These are phyloP conservation scores for Trichoderma sp. DNA, from an alignment of 2,329 filamentous ascomycete species.

Conservation along the genomic window DNA sequence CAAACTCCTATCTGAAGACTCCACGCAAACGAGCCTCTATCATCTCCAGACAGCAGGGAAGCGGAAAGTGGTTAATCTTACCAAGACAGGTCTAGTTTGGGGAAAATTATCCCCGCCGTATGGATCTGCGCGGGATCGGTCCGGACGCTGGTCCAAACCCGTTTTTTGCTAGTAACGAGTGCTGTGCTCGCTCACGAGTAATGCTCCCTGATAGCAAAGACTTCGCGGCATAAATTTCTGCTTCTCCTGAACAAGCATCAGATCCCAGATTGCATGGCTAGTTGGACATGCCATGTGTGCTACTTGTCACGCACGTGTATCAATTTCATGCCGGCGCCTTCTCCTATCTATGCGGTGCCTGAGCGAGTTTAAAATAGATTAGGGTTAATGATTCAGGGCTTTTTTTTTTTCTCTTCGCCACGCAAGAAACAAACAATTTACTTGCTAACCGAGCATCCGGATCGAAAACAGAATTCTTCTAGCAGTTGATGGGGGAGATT, in stretches of 20 bases:
- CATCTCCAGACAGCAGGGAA: not conserved
- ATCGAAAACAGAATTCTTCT: not conserved
- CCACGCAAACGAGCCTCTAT: not conserved
- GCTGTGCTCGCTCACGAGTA: conserved; percentile 4
- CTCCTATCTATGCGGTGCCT: not conserved
- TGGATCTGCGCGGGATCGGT: conserved; percentile 29
- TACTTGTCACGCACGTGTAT: not conserved
- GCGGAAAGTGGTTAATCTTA: not conserved
- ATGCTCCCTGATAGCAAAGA: not conserved
- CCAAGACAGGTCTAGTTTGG: not conserved
- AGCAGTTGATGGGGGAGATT: not conserved
- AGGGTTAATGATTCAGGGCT: not conserved
- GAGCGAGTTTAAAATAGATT: not conserved
- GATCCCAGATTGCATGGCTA: not conserved
- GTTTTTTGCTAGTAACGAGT: not conserved
- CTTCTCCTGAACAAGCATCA: conserved; percentile 23
- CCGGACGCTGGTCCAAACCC: conserved; percentile 14
- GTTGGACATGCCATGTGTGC: not conserved
- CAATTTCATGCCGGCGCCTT: not conserved
- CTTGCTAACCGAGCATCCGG: not conserved
- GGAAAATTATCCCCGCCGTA: conserved; percentile 10
- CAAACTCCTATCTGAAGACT: not conserved
- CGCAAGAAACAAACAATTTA: not conserved
- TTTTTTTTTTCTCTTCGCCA: not conserved
- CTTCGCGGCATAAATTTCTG: conserved; percentile 13